Evolutionary conservation across 768 basidiomycete genomes (phyloP), one percentile per base, ranked within the genome.

Genomic region (Inosperma sp.): DNA sequence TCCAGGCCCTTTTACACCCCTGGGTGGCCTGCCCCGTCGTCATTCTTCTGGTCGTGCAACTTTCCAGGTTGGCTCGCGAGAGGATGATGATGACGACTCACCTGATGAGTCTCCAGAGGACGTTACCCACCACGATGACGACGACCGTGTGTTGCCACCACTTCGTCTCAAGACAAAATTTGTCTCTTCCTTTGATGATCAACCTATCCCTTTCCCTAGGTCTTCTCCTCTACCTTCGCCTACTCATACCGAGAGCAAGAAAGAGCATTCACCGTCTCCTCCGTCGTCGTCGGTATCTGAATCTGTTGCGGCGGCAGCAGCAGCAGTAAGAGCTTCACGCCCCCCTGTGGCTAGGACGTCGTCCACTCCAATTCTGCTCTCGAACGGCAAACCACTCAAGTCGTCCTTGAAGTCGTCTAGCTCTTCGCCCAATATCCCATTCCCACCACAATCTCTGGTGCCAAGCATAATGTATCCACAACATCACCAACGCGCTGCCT

Each of bases 371-470:
- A 70, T 84, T 45, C 63, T 82, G 16, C 77, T 83, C 27, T 71
- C 80, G 16, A 91, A 84, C 51, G 92, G 93, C 36, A 90, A 90
- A 62, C 87, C 91, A 3, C 83, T 96, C 68, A 91, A 91, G 62
- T 78, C 87, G 0, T 87, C 89, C 2, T 79, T 96, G 59, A 96
- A 95, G 65, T 69, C 68, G 5, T 78, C 77, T 27, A 71, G 72
- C 7, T 80, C 80, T 9, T 65, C 75, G 2, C 75, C 77, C 35
- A 71, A 69, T 57, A 77, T 80, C 45, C 65, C 71, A 35, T 70
- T 68, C 59, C 63, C 68, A 48, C 58, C 59, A 44, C 64, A 65
- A 48, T 56, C 56, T 39, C 49, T 62, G 27, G 61, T 66, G 17
- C 67, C 65, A n/a, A 62, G 61, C 35, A 57, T 60, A 16, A 49